Conservation (phyloP, 768 basidiomycete species). For the Strobilomyces confusus region DNA sequence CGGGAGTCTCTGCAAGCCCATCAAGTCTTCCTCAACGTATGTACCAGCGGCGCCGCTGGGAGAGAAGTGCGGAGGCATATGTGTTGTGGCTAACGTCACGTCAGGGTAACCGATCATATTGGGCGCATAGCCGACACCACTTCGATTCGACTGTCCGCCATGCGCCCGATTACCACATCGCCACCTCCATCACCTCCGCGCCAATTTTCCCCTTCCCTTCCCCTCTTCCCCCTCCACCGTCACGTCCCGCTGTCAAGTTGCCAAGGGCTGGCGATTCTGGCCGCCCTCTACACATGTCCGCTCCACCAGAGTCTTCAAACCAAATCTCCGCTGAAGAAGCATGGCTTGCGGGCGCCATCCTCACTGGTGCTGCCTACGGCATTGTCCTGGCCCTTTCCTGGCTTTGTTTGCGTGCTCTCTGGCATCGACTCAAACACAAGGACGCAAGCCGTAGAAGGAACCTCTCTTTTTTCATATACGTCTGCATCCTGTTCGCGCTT, state of each 20-base stretch:
- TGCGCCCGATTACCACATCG: not conserved
- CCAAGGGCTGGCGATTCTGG: conserved; percentile 6
- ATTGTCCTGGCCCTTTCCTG: conserved; percentile 23
- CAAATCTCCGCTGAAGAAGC: conserved; percentile 24
- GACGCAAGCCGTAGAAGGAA: conserved; percentile 14
- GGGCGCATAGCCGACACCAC: not conserved
- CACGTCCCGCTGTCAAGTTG: not conserved
- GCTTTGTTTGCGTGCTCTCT: conserved; percentile 21
- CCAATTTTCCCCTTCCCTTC: not conserved
- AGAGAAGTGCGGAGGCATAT: not conserved
- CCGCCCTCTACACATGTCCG: conserved; percentile 15
- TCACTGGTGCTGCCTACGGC: conserved; percentile 27
- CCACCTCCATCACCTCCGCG: conserved; percentile 1
- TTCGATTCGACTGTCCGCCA: not conserved
- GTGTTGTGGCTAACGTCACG: not conserved
- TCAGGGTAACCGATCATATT: conserved; percentile 1
- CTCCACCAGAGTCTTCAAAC: conserved; percentile 14
- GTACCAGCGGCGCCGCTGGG: not conserved
- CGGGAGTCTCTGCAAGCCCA: no score
- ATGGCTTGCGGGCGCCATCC: conserved; percentile 26
- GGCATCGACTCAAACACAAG: conserved; percentile 14
- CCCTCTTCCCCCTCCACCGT: not conserved
- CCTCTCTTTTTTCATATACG: conserved; percentile 22
- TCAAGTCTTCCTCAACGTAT: no score
- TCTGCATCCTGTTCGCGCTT: conserved; percentile 18